Base-by-base conservation (phyloP, 306 rosid species). In the Datisca glomerata region DNA sequence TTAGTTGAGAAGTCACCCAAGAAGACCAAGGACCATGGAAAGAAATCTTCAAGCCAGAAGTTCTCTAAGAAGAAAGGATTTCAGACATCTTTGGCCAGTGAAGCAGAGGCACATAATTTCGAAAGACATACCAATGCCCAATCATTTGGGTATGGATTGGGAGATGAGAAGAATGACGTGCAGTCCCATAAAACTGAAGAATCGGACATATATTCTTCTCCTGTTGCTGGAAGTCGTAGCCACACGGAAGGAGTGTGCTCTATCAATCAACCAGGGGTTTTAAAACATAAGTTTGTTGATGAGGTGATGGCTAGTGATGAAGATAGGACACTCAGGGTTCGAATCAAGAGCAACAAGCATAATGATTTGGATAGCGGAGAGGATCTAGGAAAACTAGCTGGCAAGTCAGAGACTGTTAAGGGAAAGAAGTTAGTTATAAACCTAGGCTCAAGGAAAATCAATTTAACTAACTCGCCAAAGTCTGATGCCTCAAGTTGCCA, bases 251-350 rank as follows among this genome's bases (percentile, higher is more conserved):
- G 68, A 55, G 27, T 67, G 24, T 56, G 53, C 63, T 65, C 70
- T 12, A 27, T 69, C 57, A 84, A 63, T 44, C 71, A 70, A 48
- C 69, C 79, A 43, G 86, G 80, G 24, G 56, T 47, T 43, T 69
- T 73, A 63, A 91, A 91, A 64, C 96, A 65, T 44, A 80, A 80
- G 72, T 80, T 67, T 72, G 94, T 91, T 40, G 80, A 91, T 45
- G 98, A 91, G 63, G 94, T 91, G 60, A 91, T 84, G 96, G 75
- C 71, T 47, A 80, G 77, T 48, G 93, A 85, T 66, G 98, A 76
- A 71, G 92, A 80, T 53, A 73, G 71, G 68, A 60, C 65, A 31
- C 68, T 89, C 11, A 78, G 72, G 68, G 78, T 91, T 68, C 75
- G 80, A 57, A 67, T 91, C 43, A 91, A 83, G 70, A 66, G 67